A percentile compares a stretch with the other conserved stretches of the same genome.
phyloP scores from a whole-genome alignment of 345 rosid species.

The Citropsis articulata region DNA sequence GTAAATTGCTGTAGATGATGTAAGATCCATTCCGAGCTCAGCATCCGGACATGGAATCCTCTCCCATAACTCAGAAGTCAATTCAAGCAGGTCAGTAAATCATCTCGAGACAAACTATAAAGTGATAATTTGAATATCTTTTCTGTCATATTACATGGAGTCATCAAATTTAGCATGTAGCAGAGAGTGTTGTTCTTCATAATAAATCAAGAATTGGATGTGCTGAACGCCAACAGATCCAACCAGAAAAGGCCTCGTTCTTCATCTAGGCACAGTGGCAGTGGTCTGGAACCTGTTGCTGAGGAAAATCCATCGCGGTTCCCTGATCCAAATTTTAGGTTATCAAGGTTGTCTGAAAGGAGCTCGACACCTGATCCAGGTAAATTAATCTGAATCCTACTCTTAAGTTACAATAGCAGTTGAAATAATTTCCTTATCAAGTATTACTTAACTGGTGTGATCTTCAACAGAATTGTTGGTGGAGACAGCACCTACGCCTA shows the following conservation, averaged over 20 bases:
- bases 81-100: slow-evolving; percentile 37
- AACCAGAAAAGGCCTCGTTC: slow-evolving; percentile 51
- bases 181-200: background rate
- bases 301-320: slow-evolving; percentile 51
- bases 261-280: slow-evolving; percentile 54
- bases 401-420: background rate
- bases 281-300: slow-evolving; percentile 65
- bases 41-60: slow-evolving; percentile 54
- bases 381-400: slow-evolving; percentile 17
- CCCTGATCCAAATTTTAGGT: slow-evolving; percentile 44
- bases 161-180: background rate
- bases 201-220: slow-evolving; percentile 3
- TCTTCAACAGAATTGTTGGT: slow-evolving; percentile 46
- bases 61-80: slow-evolving; percentile 27
- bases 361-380: slow-evolving; percentile 55
- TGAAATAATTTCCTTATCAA: slow-evolving; percentile 3
- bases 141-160: background rate
- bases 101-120: background rate
- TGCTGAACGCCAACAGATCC: slow-evolving; percentile 35
- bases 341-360: slow-evolving; percentile 48
- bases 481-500: slow-evolving; percentile 82
- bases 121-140: background rate
- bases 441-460: background rate
- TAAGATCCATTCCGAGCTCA: slow-evolving; percentile 65
- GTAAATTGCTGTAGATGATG: slow-evolving; percentile 47